Evolutionary conservation across 148 eudicot species (phyloP), one percentile per base, ranked within the genome.

Genomic region (Silene latifolia): DNA sequence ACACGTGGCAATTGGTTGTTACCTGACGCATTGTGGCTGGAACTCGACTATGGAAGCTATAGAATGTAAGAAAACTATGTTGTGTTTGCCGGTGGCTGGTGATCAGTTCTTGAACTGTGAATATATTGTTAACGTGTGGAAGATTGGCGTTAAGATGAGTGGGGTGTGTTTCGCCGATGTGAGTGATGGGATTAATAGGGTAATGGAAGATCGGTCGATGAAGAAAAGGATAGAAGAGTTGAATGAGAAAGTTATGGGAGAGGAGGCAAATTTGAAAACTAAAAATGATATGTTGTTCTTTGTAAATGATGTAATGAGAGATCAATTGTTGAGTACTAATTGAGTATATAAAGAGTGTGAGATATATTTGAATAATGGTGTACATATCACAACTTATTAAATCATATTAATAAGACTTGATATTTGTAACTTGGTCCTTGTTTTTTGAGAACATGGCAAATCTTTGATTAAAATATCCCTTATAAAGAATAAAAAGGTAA

Each of bases 11-110:
- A 87, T 90, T 24, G 88, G 89, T 53, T 93, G 89, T 74, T 93
- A 82, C 51, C 79, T 90, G 0, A 90, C 96, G 0, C 98, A 93
- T 51, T 93, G 98, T 67, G 98, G 98, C 1, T 90, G 98, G 96
- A 93, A 93, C 79, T 93, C 98, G 2, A 93, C 89, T 0, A 51
- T 85, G 57, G 98, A 92, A 65, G 98, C 90, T 0, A 84, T 92
- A 63, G 87, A 89, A 57, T 82, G 87, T 76, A 80, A 53, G 82
- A 88, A 86, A 39, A 77, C 76, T 1, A 57, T 90, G 0, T 48
- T 90, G 77, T 90, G 98, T 70, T 86, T 80, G 67, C 98, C 98
- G 19, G 75, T 90, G 12, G 96, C 98, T 0, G 96, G 96, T 0
- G 98, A 93, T 78, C 98, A 93, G 60, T 85, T 79, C 53, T 67